Percentiles rank a stretch among this genome's conserved stretches.
Conservation (phyloP, 148 eudicot genomes). For the Rhododendron ovatum region DNA sequence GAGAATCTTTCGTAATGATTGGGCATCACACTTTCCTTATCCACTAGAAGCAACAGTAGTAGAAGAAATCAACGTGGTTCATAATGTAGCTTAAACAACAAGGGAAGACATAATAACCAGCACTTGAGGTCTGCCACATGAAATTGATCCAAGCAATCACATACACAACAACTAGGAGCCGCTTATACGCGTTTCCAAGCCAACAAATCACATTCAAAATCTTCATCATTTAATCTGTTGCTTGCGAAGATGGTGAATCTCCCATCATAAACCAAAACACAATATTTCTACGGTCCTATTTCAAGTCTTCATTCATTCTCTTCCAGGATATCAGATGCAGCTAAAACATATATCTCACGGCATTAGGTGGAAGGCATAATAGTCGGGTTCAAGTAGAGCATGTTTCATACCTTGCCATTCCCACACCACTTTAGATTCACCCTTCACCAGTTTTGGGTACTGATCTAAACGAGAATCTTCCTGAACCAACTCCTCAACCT, state of each 20-base stretch:
- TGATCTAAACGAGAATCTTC: slow-evolving; percentile 87
- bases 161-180: neutral
- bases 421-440: slow-evolving; percentile 96
- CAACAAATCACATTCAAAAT: neutral
- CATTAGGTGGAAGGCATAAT: neutral
- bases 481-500: slow-evolving; percentile 85
- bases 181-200: neutral
- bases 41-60: neutral
- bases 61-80: slow-evolving; percentile 2
- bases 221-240: neutral
- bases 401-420: slow-evolving; percentile 90
- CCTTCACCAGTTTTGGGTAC: slow-evolving; percentile 88
- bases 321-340: neutral
- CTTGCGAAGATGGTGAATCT: neutral
- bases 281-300: neutral
- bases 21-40: neutral
- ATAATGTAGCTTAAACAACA: neutral
- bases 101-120: neutral
- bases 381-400: neutral
- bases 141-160: neutral
- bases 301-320: neutral
- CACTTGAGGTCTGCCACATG: neutral
- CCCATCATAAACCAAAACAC: neutral
- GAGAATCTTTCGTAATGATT: neutral
- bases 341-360: neutral